Evolutionary conservation across 2,329 filamentous ascomycete species (phyloP).

Genomic region (Chaetomium globosum): DNA sequence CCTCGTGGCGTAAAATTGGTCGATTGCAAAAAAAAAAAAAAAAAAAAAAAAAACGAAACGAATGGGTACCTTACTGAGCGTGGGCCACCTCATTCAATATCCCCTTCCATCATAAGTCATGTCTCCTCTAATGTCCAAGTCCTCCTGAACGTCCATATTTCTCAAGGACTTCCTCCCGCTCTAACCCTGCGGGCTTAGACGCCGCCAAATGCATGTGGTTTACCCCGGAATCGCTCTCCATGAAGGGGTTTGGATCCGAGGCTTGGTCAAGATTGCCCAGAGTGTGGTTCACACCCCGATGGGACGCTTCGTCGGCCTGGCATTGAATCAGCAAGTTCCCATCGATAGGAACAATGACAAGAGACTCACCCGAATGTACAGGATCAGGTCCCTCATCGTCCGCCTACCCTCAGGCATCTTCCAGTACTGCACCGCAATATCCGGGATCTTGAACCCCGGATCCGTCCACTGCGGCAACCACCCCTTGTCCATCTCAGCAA

Average conservation of each 20-base stretch:
- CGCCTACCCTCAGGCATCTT: slow-evolving; percentile 81
- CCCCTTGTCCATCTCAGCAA: slow-evolving; percentile 82
- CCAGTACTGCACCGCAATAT: slow-evolving; percentile 91
- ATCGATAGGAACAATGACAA: neutral
- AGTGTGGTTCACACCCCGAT: slow-evolving; percentile 94
- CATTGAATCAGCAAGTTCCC: neutral
- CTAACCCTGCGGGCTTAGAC: slow-evolving; percentile 26
- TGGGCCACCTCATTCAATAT: neutral
- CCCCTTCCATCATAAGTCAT: neutral
- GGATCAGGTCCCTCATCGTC: slow-evolving; percentile 80
- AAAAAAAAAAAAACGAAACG: neutral
- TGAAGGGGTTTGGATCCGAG: slow-evolving; percentile 88
- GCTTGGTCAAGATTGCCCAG: slow-evolving; percentile 83
- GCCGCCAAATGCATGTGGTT: slow-evolving; percentile 29
- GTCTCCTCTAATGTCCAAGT: neutral
- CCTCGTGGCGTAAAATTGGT: neutral
- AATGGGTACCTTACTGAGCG: neutral
- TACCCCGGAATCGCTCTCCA: slow-evolving; percentile 54
- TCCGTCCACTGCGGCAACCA: slow-evolving; percentile 78
- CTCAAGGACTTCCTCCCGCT: slow-evolving; percentile 28
- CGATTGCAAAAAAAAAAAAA: neutral
- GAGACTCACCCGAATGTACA: slow-evolving; percentile 68
- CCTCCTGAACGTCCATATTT: neutral
- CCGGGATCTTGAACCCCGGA: slow-evolving; percentile 71
- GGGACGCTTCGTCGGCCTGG: slow-evolving; percentile 67